Evolutionary conservation across 208 protist genomes (phyloP).

Genomic region (Lotmaria passim): DNA sequence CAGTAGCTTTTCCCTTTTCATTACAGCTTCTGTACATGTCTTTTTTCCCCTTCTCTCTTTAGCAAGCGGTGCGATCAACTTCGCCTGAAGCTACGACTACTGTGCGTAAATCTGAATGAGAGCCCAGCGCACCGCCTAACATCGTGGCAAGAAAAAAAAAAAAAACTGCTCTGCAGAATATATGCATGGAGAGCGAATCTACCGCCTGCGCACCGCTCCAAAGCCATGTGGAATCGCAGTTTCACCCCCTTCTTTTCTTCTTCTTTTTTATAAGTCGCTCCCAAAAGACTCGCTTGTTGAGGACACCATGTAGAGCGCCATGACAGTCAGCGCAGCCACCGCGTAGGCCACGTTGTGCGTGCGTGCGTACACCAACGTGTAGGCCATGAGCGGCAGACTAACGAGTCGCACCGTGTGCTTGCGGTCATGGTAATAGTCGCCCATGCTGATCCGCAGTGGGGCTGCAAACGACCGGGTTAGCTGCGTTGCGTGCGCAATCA

Average conservation of each 20-base stretch:
- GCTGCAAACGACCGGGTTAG: conserved; percentile 34
- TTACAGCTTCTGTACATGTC: neutral
- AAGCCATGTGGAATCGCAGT: no score
- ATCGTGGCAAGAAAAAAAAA: no score
- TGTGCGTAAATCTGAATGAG: no score
- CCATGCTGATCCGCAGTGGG: conserved; percentile 25
- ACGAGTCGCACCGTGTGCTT: conserved; percentile 27
- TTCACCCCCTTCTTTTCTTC: no score
- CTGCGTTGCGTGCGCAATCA: conserved; percentile 29
- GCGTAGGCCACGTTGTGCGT: conserved; percentile 28
- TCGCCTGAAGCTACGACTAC: no score
- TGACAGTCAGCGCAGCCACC: neutral
- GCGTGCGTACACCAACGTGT: conserved; percentile 27
- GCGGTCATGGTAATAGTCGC: conserved; percentile 7
- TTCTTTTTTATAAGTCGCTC: conserved; percentile 15
- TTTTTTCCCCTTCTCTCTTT: neutral
- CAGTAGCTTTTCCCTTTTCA: no score
- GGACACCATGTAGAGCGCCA: conserved; percentile 1
- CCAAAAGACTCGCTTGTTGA: neutral
- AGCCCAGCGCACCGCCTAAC: no score
- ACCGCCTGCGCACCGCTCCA: no score
- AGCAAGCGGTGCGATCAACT: no score
- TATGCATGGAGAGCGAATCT: no score
- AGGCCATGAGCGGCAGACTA: conserved; percentile 29
- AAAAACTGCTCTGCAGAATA: no score